These are phyloP conservation scores for Solanum chacoense DNA, from an alignment of 305 asterid species.

Conservation along the genomic window DNA sequence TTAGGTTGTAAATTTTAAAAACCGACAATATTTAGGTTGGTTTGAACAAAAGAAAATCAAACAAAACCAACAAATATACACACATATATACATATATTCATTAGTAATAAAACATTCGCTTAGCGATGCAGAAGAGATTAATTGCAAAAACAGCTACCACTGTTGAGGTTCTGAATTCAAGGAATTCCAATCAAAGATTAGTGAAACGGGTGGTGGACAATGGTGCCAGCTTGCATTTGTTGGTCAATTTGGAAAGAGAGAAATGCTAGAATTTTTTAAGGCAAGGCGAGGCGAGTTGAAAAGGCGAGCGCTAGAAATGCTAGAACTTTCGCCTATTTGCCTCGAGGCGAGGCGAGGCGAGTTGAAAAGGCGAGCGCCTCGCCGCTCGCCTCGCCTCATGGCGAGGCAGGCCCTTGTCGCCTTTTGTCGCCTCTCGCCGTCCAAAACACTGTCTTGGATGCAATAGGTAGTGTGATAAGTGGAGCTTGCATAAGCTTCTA, in stretches of 20 bases:
- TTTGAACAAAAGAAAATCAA: background rate
- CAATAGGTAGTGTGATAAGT: slow-evolving; percentile 28
- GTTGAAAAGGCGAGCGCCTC: too few species aligned
- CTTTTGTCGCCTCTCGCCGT: too few species aligned
- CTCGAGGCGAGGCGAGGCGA: too few species aligned
- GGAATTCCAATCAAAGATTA: background rate
- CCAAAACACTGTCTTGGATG: too few species aligned
- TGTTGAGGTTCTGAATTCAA: background rate
- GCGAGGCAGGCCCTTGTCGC: too few species aligned
- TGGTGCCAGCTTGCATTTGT: background rate
- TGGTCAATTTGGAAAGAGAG: background rate
- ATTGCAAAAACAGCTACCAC: background rate
- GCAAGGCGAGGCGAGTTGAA: too few species aligned
- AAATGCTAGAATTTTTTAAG: background rate
- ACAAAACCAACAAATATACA: background rate
- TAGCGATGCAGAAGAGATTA: background rate
- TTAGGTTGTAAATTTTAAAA: background rate
- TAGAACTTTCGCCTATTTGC: too few species aligned
- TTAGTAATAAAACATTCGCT: background rate
- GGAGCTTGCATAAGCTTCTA: slow-evolving; percentile 61
- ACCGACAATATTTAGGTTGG: background rate
- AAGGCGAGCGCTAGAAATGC: too few species aligned
- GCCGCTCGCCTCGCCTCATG: too few species aligned
- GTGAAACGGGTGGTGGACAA: background rate
- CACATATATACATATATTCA: background rate